Percentiles rank a stretch among this genome's conserved stretches.
Conservation (phyloP, 116 monocot species). For the Cymodocea nodosa region DNA sequence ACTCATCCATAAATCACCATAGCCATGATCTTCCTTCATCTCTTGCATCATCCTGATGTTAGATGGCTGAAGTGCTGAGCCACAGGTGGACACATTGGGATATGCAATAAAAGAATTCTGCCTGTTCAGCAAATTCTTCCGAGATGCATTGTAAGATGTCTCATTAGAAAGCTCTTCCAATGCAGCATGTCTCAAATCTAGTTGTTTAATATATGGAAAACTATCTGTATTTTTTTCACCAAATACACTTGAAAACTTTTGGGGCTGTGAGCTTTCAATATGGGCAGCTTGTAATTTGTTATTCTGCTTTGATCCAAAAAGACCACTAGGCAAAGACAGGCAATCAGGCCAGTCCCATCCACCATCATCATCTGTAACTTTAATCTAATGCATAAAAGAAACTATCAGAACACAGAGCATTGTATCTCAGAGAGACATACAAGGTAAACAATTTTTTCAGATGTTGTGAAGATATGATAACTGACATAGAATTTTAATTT, state of each 20-base stretch:
- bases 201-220: constrained; percentile 1
- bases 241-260: constrained; percentile 16
- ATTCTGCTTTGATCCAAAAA: constrained; percentile 17
- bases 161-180: constrained; percentile 12
- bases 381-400: constrained; percentile 30
- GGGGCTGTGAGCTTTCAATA: constrained; percentile 9
- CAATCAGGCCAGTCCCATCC: constrained; percentile 52
- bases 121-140: constrained; percentile 9
- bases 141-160: constrained; percentile 7
- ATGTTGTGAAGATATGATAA: neutral
- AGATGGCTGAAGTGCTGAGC: constrained; percentile 12
- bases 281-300: constrained; percentile 12
- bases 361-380: constrained; percentile 31
- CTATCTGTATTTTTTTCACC: constrained; percentile 14
- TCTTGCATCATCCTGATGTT: constrained; percentile 10
- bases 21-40: constrained; percentile 13
- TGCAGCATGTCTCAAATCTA: constrained; percentile 7
- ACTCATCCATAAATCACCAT: constrained; percentile 4
- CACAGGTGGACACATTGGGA: neutral
- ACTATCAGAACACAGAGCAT: neutral
- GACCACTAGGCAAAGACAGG: constrained; percentile 9
- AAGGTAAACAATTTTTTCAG: neutral
- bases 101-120: constrained; percentile 7
- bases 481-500: neutral
- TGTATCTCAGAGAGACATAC: neutral